Evolutionary conservation across 495 filamentous ascomycete species (phyloP).

Genomic region (Mytilinidion resinicola): DNA sequence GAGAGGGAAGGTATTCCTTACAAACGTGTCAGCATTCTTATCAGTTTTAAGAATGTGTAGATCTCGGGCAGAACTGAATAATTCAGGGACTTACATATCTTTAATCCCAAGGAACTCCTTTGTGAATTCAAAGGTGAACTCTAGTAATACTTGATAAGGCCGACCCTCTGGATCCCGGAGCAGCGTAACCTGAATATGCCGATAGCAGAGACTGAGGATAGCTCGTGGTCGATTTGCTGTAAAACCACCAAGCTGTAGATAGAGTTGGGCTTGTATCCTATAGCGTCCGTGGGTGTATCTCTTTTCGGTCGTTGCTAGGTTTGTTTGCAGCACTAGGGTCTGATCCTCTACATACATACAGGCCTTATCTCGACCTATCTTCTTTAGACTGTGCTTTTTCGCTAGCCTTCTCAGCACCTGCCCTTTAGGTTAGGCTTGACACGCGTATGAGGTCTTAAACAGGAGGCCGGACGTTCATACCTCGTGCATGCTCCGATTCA

Average conservation of each 20-base stretch:
- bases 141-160: slow-evolving; percentile 31
- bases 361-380: slow-evolving; percentile 11
- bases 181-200: slow-evolving; percentile 32
- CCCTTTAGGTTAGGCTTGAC: slow-evolving; percentile 1
- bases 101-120: slow-evolving; percentile 33
- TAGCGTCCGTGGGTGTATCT: slow-evolving; percentile 2
- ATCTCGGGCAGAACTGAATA: too few relatives aligned
- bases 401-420: slow-evolving; percentile 1
- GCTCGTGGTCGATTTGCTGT: slow-evolving; percentile 30
- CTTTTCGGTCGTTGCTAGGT: slow-evolving; percentile 12
- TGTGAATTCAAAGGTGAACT: slow-evolving; percentile 37
- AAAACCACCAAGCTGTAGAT: slow-evolving; percentile 29
- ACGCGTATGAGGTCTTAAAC: too few relatives aligned
- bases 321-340: slow-evolving; percentile 5
- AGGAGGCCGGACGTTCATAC: not conserved
- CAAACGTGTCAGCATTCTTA: not conserved
- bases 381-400: slow-evolving; percentile 3
- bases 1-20: slow-evolving; percentile 36
- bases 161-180: slow-evolving; percentile 33
- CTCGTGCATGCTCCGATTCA: slow-evolving; percentile 10
- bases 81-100: too few relatives aligned
- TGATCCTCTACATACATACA: slow-evolving; percentile 12
- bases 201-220: slow-evolving; percentile 31
- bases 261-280: slow-evolving; percentile 13
- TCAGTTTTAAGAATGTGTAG: slow-evolving; percentile 14